A percentile compares a stretch with the other conserved stretches of the same genome.
These are phyloP conservation scores for Verticillium tricorpus DNA, from an alignment of 2,329 filamentous ascomycete genomes.

Conservation along the genomic window DNA sequence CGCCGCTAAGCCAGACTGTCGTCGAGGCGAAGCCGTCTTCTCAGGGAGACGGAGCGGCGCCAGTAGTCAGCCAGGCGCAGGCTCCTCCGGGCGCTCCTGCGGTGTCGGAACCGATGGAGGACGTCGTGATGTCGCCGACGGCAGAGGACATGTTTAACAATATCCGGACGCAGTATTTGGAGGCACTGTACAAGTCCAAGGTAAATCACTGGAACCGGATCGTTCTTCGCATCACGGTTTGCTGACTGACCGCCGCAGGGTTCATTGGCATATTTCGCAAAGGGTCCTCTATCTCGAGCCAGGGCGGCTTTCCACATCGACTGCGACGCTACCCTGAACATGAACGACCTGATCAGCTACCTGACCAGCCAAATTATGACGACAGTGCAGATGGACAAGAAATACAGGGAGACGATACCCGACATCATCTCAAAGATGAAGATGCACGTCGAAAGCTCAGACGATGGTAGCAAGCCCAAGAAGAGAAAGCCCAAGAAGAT, in stretches of 20 bases:
- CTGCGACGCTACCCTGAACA: constrained; percentile 54
- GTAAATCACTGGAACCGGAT: constrained; percentile 30
- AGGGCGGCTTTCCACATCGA: constrained; percentile 65
- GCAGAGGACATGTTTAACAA: constrained; percentile 52
- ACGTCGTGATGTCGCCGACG: constrained; percentile 28
- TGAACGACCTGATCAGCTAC: constrained; percentile 62
- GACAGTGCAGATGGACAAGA: constrained; percentile 68
- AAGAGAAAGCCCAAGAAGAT: constrained; percentile 58
- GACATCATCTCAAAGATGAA: constrained; percentile 55
- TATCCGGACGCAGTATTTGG: constrained; percentile 54
- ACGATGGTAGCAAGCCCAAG: constrained; percentile 34
- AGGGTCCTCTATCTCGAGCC: constrained; percentile 72
- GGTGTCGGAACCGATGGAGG: constrained; percentile 14
- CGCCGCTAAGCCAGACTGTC: constrained; percentile 25
- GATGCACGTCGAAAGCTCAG: constrained; percentile 50
- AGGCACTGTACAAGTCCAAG: constrained; percentile 59
- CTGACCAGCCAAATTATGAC: constrained; percentile 65
- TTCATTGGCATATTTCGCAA: constrained; percentile 78
- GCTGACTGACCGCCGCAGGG: constrained; percentile 41
- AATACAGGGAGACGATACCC: constrained; percentile 69
- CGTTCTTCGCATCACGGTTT: constrained; percentile 16
- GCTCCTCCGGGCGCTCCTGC: constrained; percentile 14
- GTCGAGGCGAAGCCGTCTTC: not conserved
- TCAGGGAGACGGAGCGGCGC: constrained; percentile 3
- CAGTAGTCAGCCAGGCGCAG: constrained; percentile 9